Evolutionary conservation across 768 basidiomycete genomes (phyloP).

Genomic region (Rhizopogon salebrosus): DNA sequence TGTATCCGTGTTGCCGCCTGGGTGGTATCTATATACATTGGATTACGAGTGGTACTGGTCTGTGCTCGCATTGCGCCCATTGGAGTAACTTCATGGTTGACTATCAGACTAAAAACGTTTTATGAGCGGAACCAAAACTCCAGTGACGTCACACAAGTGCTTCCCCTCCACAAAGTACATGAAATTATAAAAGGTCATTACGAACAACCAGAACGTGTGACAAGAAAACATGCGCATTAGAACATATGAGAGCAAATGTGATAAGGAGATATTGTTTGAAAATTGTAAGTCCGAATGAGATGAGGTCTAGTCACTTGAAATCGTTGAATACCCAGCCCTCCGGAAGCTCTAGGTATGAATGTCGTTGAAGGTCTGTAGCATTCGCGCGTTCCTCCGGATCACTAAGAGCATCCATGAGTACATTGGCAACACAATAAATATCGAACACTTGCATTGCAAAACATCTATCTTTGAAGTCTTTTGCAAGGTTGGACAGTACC

Average conservation of each 20-base stretch:
- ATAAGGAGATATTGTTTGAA: slow-evolving; percentile 17
- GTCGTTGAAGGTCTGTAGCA: slow-evolving; percentile 72
- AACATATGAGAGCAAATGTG: slow-evolving; percentile 18
- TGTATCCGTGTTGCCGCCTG: slow-evolving; percentile 36
- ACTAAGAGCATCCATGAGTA: slow-evolving; percentile 30
- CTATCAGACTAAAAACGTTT: not conserved
- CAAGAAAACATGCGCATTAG: slow-evolving; percentile 10
- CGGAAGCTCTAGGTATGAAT: slow-evolving; percentile 72
- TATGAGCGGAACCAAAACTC: not conserved
- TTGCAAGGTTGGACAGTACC: slow-evolving; percentile 64
- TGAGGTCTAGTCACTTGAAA: slow-evolving; percentile 21
- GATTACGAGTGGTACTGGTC: not conserved
- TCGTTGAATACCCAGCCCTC: slow-evolving; percentile 73
- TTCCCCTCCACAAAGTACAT: slow-evolving; percentile 17
- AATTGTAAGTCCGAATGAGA: slow-evolving; percentile 10
- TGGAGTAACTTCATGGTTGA: too few relatives aligned
- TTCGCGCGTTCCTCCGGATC: slow-evolving; percentile 81
- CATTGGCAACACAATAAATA: not conserved
- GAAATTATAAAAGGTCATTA: slow-evolving; percentile 30
- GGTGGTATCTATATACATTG: not conserved
- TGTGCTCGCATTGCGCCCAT: not conserved
- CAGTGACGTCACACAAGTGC: not conserved
- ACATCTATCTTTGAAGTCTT: slow-evolving; percentile 84
- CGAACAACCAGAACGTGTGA: slow-evolving; percentile 12
- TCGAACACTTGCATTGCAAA: slow-evolving; percentile 70